phyloP scores from a whole-genome alignment of 768 basidiomycete species.

The Suillus bovinus region DNA sequence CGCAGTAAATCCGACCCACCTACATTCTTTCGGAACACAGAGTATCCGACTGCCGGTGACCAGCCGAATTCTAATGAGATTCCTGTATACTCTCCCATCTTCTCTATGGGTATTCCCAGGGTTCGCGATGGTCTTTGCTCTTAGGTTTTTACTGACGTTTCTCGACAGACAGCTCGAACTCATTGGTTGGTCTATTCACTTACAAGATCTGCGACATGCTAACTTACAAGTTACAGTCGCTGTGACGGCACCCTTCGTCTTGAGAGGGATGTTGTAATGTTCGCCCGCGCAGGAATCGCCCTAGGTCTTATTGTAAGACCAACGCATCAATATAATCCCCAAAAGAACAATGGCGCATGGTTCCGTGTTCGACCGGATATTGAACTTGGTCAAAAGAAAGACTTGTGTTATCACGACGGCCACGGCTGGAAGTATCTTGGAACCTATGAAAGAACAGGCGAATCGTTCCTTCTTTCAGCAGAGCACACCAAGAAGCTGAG shows the following conservation, averaged over 20 bases:
- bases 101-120: conserved; percentile 2
- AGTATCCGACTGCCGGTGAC: conserved; percentile 16
- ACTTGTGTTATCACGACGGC: conserved; percentile 17
- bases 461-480: conserved; percentile 16
- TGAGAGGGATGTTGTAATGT: conserved; percentile 15
- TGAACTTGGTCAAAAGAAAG: conserved; percentile 18
- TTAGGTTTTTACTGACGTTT: background rate
- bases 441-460: conserved; percentile 26
- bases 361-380: conserved; percentile 14
- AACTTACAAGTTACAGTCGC: background rate
- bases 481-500: conserved; percentile 15
- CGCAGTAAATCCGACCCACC: background rate
- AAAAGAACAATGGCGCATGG: conserved; percentile 19
- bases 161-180: background rate
- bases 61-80: conserved; percentile 7
- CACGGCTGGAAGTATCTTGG: conserved; percentile 22
- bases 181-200: background rate
- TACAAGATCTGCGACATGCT: background rate
- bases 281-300: conserved; percentile 23
- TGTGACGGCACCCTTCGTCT: background rate
- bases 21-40: conserved; percentile 5
- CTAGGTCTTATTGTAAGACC: conserved; percentile 28
- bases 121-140: background rate
- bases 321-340: conserved; percentile 28
- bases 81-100: background rate